Evolutionary conservation across 1,284 basidiomycete species (phyloP), one percentile per base, ranked within the genome.

Genomic region (Ustilago sp.): DNA sequence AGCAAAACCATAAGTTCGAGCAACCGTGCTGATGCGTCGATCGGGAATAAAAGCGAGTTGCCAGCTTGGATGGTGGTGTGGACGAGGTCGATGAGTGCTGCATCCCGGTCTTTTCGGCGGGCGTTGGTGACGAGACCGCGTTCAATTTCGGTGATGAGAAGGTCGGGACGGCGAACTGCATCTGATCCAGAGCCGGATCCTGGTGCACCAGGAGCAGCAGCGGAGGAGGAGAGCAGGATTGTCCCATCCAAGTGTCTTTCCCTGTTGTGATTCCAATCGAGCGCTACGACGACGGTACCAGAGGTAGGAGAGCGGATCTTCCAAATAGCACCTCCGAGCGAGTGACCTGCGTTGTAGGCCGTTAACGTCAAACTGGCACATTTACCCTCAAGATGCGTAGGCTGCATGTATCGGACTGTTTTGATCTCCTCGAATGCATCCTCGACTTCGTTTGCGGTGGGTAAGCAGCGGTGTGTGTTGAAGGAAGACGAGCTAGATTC

Each of bases 201-300:
- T 2, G 71, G 52, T 11, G 68, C 59, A 50, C 73, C 77, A 17
- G 70, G 64, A 8, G 60, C 74, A 50, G 73, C 59, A 7, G 69
- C 61, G 1, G 77, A 73, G 2, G 80, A 74, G 5, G 78, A 73
- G 1, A 86, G 68, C 28, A 86, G 60, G 15, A 97, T 93, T 3
- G 96, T 97, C 43, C 95, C 95, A 77, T 99, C 95, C 34, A 99
- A 88, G 88, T 98, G 97, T 39, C 95, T 91, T 86, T 99, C 97
- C 66, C 92, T 91, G 89, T 95, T 95, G 86, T 99, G 97, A 86
- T 99, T 99, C 88, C 98, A 90, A 80, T 96, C 92, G 19, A 98
- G 93, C 12, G 95, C 96, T 85, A 99, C 97, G 35, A 99, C 89
- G 19, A 99, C 92, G 3, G 97, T 98, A 8, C 95, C 96, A 8